Conservation (phyloP, 1,139 yeast genomes). For the Scheffersomyces quercinus region DNA sequence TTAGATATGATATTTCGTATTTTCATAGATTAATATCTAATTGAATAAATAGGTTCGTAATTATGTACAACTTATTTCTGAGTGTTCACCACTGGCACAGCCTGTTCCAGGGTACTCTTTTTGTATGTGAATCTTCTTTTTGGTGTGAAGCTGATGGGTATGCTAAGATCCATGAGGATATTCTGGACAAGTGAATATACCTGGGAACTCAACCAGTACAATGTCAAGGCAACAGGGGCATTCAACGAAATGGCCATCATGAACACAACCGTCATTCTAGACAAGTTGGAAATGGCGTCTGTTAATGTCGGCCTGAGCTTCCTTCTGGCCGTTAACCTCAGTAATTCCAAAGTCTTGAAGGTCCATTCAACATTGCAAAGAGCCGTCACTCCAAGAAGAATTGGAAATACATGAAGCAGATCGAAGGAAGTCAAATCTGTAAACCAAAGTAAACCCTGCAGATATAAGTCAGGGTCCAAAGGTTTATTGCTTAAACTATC, state of each 20-base stretch:
- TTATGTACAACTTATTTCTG: background rate
- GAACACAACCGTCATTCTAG: conserved; percentile 74
- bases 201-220: conserved; percentile 89
- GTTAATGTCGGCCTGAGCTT: conserved; percentile 59
- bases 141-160: conserved; percentile 62
- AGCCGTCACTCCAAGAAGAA: conserved; percentile 67
- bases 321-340: conserved; percentile 34
- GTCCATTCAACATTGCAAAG: conserved; percentile 81
- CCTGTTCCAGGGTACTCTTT: conserved; percentile 6
- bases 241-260: conserved; percentile 84
- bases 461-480: conserved; percentile 53
- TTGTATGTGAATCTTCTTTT: conserved; percentile 26
- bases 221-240: conserved; percentile 77
- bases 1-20: background rate
- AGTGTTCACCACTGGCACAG: conserved; percentile 2
- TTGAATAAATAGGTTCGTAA: background rate
- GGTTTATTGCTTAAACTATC: conserved; percentile 48
- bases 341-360: conserved; percentile 53
- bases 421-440: conserved; percentile 61
- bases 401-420: conserved; percentile 65
- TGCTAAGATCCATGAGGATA: conserved; percentile 61
- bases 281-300: conserved; percentile 60
- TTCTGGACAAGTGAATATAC: conserved; percentile 75
- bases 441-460: conserved; percentile 63
- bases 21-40: background rate